Conservation (phyloP, 768 basidiomycete genomes). For the Rhodotorula graminis region DNA sequence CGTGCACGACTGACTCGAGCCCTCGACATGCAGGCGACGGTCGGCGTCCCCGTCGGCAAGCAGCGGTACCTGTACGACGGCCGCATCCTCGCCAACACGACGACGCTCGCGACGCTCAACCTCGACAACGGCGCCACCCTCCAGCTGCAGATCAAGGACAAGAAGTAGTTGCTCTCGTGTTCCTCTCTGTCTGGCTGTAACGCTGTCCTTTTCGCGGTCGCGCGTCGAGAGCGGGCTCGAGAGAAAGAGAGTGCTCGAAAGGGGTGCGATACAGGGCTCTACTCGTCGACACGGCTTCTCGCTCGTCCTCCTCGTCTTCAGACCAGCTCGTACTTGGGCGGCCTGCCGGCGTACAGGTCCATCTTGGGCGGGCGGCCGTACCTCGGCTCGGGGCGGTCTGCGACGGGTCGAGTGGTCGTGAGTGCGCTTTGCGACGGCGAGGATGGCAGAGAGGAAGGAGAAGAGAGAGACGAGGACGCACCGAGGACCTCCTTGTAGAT, state of each 20-base stretch:
- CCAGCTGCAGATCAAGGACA: slow-evolving; percentile 35
- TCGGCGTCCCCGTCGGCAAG: slow-evolving; percentile 36
- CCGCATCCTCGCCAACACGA: slow-evolving; percentile 37
- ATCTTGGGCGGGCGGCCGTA: slow-evolving; percentile 57
- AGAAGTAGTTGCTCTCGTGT: slow-evolving; percentile 14
- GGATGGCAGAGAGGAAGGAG: too few species aligned
- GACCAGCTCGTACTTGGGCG: slow-evolving; percentile 5
- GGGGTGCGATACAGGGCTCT: not conserved
- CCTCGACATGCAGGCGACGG: slow-evolving; percentile 10
- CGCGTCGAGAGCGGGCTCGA: too few species aligned
- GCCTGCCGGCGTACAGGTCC: slow-evolving; percentile 50
- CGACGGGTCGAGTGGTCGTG: too few species aligned
- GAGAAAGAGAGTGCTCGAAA: not conserved
- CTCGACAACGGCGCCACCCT: slow-evolving; percentile 34
- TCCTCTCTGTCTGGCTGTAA: not conserved
- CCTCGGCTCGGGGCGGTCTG: slow-evolving; percentile 56
- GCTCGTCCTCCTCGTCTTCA: not conserved
- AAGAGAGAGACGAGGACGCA: too few species aligned
- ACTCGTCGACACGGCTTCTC: not conserved
- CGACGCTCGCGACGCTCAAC: slow-evolving; percentile 38
- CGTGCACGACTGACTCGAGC: not conserved
- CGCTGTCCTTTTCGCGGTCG: not conserved
- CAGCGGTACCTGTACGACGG: slow-evolving; percentile 36
- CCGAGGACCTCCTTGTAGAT: slow-evolving; percentile 66
- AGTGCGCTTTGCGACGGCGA: too few species aligned